Conservation (phyloP, 2,329 filamentous ascomycete genomes). For the Fusarium subglutinans region DNA sequence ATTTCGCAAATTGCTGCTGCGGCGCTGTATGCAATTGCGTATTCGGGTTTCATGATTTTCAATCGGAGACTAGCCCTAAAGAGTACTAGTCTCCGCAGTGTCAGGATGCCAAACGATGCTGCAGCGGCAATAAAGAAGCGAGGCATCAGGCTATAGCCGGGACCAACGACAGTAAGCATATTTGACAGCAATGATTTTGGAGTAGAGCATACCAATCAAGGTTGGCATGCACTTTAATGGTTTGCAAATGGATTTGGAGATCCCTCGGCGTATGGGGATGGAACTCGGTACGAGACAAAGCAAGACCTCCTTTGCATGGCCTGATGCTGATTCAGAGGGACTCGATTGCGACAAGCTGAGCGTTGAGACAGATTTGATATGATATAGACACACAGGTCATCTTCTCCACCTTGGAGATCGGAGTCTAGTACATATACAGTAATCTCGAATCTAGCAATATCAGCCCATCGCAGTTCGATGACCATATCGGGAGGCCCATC, state of each 20-base stretch:
- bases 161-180: background rate
- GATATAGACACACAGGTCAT: background rate
- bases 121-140: background rate
- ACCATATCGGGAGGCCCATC: background rate
- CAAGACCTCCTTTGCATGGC: background rate
- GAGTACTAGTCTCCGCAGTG: slow-evolving; percentile 33
- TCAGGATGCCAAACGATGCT: background rate
- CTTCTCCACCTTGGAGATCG: slow-evolving; percentile 16
- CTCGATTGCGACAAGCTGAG: background rate
- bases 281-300: background rate
- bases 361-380: background rate
- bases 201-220: too few species aligned
- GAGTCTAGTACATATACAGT: slow-evolving; percentile 40
- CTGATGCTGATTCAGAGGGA: background rate
- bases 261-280: too few species aligned
- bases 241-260: fast-evolving
- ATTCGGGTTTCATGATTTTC: slow-evolving; percentile 22
- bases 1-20: background rate
- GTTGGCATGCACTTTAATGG: fast-evolving
- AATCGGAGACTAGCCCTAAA: slow-evolving; percentile 47
- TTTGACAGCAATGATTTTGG: background rate
- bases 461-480: background rate
- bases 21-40: background rate
- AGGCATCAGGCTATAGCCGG: background rate
- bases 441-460: slow-evolving; percentile 17